Evolutionary conservation across 352 stramenopile species (phyloP).

Genomic region (Globisporangium paroecandrum): DNA sequence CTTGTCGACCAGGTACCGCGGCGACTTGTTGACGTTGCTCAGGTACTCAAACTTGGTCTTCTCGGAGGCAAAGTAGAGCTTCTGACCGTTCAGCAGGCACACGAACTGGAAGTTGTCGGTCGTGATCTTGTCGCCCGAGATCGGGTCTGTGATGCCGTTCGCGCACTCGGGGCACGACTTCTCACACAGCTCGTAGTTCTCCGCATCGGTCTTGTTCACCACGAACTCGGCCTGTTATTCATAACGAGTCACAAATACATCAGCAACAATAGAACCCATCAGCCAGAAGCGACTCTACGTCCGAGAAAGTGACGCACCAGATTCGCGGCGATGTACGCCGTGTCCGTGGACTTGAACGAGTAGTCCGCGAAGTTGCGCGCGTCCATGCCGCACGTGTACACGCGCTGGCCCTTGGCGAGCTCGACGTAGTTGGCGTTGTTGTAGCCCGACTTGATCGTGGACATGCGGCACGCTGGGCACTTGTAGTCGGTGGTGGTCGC

Average conservation of each 20-base stretch:
- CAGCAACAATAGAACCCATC: not conserved
- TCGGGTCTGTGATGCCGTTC: constrained; percentile 50
- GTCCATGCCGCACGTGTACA: constrained; percentile 81
- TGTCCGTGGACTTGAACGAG: constrained; percentile 60
- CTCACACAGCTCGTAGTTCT: constrained; percentile 35
- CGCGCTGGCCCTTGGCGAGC: constrained; percentile 53
- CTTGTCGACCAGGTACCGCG: constrained; percentile 47
- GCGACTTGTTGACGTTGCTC: constrained; percentile 44
- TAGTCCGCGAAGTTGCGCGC: constrained; percentile 41
- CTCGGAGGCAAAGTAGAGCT: constrained; percentile 82
- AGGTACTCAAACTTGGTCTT: constrained; percentile 65
- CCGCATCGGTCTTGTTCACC: constrained; percentile 38
- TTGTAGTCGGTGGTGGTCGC: constrained; percentile 46
- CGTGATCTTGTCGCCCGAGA: constrained; percentile 54
- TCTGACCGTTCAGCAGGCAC: constrained; percentile 73
- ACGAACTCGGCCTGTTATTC: constrained; percentile 40
- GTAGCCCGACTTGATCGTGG: constrained; percentile 44
- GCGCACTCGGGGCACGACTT: constrained; percentile 44
- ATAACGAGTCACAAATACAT: not conserved
- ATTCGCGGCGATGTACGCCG: constrained; percentile 68
- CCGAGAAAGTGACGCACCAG: constrained; percentile 36
- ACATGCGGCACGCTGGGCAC: constrained; percentile 76
- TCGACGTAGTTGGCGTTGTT: constrained; percentile 65
- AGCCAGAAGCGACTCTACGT: not conserved
- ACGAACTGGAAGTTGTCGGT: constrained; percentile 64